Conservation (phyloP, 345 rosid species). For the Populus alba region DNA sequence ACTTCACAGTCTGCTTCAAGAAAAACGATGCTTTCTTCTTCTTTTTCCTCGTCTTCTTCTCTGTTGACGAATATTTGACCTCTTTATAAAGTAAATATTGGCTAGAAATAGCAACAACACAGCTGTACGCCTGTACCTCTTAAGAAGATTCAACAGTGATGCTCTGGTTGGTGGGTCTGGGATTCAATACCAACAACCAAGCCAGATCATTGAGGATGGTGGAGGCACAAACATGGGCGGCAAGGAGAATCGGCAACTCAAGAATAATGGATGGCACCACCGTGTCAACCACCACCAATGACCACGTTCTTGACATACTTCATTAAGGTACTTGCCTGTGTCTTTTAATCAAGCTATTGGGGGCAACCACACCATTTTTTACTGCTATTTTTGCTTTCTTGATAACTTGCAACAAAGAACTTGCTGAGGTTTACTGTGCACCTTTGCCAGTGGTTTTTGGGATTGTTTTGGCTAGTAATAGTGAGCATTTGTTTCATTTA, state of each 20-base stretch:
- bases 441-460: slow-evolving; percentile 87
- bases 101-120: too few species aligned
- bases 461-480: slow-evolving; percentile 84
- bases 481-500: slow-evolving; percentile 83
- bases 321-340: slow-evolving; percentile 84
- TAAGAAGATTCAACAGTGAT: too few species aligned
- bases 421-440: slow-evolving; percentile 76
- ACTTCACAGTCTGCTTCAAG: too few species aligned
- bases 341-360: slow-evolving; percentile 98
- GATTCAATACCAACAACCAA: too few species aligned
- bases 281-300: slow-evolving; percentile 19
- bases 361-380: slow-evolving; percentile 95
- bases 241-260: slow-evolving; percentile 97
- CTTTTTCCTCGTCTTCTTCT: too few species aligned
- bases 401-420: slow-evolving; percentile 84
- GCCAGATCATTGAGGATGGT: slow-evolving; percentile 47
- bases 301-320: slow-evolving; percentile 69
- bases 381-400: slow-evolving; percentile 90
- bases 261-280: slow-evolving; percentile 41
- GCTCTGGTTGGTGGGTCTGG: too few species aligned
- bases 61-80: too few species aligned
- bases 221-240: slow-evolving; percentile 96
- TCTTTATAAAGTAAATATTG: too few species aligned
- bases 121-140: too few species aligned
- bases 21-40: too few species aligned